A percentile compares a stretch with the other conserved stretches of the same genome.
Evolutionary conservation across 2,329 filamentous ascomycete genomes (phyloP).

Genomic region (Pseudogymnoascus sp.): DNA sequence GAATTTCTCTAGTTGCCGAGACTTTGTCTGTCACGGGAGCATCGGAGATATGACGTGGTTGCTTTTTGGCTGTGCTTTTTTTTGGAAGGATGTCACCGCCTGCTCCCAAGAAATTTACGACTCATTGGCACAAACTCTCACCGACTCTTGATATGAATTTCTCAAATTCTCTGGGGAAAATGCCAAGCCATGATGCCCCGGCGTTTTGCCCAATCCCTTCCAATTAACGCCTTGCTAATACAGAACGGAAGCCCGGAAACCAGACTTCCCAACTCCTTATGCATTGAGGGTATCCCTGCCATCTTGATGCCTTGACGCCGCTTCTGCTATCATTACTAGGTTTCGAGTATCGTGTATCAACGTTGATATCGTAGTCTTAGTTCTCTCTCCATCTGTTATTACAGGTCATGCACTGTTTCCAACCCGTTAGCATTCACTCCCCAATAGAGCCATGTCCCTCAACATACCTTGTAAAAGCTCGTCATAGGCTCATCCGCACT

Average conservation of each 20-base stretch:
- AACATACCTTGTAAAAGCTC: constrained; percentile 74
- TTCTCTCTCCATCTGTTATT: constrained; percentile 60
- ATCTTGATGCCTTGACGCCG: not conserved
- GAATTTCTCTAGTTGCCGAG: not conserved
- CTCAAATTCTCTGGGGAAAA: not conserved
- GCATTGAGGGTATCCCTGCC: not conserved
- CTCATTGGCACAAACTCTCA: not conserved
- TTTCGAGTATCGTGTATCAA: not conserved
- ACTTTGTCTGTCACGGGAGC: not conserved
- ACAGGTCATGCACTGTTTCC: constrained; percentile 55
- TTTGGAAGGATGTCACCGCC: not conserved
- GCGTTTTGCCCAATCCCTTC: not conserved
- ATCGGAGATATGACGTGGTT: not conserved
- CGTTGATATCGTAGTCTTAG: constrained; percentile 24
- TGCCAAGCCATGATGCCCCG: not conserved
- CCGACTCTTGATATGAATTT: not conserved
- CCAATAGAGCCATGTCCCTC: constrained; percentile 12
- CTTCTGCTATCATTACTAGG: not conserved
- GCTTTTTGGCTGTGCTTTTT: not conserved
- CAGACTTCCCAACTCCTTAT: not conserved
- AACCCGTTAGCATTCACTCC: constrained; percentile 14
- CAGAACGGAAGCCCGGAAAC: not conserved
- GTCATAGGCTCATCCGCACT: constrained; percentile 99
- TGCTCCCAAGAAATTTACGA: not conserved
- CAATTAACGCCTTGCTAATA: constrained; percentile 1